Base-by-base conservation (phyloP, 768 basidiomycete species). In the Lactifluus pinguis region DNA sequence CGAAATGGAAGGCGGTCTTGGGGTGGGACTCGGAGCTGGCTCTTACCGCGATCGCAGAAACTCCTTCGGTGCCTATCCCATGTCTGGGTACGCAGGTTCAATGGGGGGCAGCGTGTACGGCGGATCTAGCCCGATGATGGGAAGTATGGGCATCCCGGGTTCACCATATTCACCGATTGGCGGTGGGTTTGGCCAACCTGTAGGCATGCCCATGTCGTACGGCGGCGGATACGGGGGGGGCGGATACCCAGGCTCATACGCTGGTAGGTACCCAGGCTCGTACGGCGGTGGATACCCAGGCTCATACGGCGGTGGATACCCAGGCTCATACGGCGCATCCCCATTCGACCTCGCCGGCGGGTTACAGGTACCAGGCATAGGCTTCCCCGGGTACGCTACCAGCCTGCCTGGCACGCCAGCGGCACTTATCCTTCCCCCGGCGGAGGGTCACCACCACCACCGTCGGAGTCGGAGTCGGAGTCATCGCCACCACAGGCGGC, bases 401-500 rank as follows among this genome's bases (percentile, higher is more conserved):
- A 57, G 61, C 32, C 14, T 34, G 8, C 51, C 55, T 4, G 39
- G 51, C 19, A 45, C 51, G 2, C 55, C 58, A 9, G 29, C 7
- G 9, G 9, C 59, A 7, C 11, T 54, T 9, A n/a, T 64, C 15
- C 11, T 64, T 7, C 29, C 41, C 13, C 55, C 51, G 2, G 17
- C 47, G 17, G 59, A 59, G 2, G 36, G 36, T 4, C 51, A 25
- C 6, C 42, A 39, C 6, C 42, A 39, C 0, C 47, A n/a, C 7
- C 62, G 41, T 11, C 62, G 47, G 3, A 7, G 38, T 47, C 39
- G 10, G 9, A 59, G 41, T 47, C 50, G 36, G 11, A 60, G 29
- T 19, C 48, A 32, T 13, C 62, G 47, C 4, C 63, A 60, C 32
- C 62, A 60, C n/a, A 45, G 55, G 51, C 51, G 63, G 11, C 63